Evolutionary conservation across 2,329 filamentous ascomycete genomes (phyloP).

Genomic region (Periglandula ipomoeae): DNA sequence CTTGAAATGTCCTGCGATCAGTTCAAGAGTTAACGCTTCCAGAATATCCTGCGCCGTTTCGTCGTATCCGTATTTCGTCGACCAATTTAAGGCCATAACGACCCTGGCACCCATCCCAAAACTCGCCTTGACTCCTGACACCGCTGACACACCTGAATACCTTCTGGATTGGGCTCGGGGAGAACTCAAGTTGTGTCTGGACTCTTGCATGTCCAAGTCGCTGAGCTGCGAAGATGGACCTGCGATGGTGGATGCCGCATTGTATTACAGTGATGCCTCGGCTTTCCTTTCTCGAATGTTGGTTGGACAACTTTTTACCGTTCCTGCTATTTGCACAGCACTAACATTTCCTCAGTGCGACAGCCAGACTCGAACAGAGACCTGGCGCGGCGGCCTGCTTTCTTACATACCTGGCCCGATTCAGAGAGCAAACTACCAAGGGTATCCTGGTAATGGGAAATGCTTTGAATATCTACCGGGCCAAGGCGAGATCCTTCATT

Average conservation of each 20-base stretch:
- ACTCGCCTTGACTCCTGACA: not conserved
- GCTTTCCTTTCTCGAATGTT: constrained; percentile 9
- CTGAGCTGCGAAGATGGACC: constrained; percentile 8
- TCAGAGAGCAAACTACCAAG: not conserved
- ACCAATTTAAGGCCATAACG: constrained; percentile 4
- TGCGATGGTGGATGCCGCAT: constrained; percentile 9
- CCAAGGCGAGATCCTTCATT: constrained; percentile 6
- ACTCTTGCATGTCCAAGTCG: not conserved
- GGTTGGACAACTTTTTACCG: not conserved
- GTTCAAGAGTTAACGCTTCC: constrained; percentile 1
- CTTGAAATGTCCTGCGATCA: not conserved
- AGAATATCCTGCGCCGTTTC: constrained; percentile 8
- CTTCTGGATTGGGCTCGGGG: constrained; percentile 11
- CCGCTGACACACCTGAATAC: not conserved
- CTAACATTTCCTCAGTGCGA: constrained; percentile 8
- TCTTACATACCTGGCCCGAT: constrained; percentile 7
- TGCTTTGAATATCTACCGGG: constrained; percentile 3
- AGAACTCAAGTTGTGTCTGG: constrained; percentile 1
- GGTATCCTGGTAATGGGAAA: constrained; percentile 1
- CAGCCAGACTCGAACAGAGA: constrained; percentile 4
- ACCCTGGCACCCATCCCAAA: constrained; percentile 6
- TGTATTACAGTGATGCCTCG: constrained; percentile 10
- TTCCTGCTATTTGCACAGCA: not conserved
- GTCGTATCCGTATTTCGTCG: constrained; percentile 5
- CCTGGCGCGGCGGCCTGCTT: constrained; percentile 1